phyloP scores from a whole-genome alignment of 257 asterid genomes.

The Knoxia roxburghii region DNA sequence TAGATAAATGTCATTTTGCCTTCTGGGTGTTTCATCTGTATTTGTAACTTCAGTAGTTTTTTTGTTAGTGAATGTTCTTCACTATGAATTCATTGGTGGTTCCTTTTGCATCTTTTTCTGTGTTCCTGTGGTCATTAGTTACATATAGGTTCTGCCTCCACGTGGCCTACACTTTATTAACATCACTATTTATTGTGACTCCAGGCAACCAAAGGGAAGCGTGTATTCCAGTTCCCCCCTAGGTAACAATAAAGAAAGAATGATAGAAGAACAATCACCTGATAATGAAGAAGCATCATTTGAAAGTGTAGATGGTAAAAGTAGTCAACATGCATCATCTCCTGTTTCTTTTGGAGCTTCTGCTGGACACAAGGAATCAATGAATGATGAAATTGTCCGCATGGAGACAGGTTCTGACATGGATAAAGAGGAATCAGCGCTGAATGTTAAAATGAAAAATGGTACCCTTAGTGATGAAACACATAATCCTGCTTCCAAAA shows the following conservation, averaged over 20 bases:
- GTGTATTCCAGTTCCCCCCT: conserved; percentile 34
- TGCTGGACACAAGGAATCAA: conserved; percentile 36
- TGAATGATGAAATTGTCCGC: conserved; percentile 33
- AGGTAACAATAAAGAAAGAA: conserved; percentile 28
- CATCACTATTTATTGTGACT: conserved; percentile 1
- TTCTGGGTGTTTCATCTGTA: neutral
- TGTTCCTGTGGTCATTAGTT: neutral
- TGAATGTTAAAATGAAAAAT: conserved; percentile 31
- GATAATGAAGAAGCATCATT: conserved; percentile 41
- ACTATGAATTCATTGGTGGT: no score
- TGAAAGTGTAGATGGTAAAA: conserved; percentile 41
- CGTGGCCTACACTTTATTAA: neutral
- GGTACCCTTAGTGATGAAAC: conserved; percentile 36
- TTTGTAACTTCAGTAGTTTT: neutral
- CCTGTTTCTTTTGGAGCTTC: conserved; percentile 34
- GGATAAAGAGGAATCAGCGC: conserved; percentile 38
- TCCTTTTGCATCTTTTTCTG: neutral
- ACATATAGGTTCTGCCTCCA: neutral
- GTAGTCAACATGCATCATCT: conserved; percentile 44
- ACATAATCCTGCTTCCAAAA: conserved; percentile 28
- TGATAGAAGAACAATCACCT: conserved; percentile 27
- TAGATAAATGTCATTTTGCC: no score
- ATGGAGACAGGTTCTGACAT: conserved; percentile 38
- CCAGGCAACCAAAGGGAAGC: conserved; percentile 54
- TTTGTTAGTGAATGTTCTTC: no score